Evolutionary conservation across 345 rosid species (phyloP), one percentile per base, ranked within the genome.

Genomic region (Euphorbia lathyris): DNA sequence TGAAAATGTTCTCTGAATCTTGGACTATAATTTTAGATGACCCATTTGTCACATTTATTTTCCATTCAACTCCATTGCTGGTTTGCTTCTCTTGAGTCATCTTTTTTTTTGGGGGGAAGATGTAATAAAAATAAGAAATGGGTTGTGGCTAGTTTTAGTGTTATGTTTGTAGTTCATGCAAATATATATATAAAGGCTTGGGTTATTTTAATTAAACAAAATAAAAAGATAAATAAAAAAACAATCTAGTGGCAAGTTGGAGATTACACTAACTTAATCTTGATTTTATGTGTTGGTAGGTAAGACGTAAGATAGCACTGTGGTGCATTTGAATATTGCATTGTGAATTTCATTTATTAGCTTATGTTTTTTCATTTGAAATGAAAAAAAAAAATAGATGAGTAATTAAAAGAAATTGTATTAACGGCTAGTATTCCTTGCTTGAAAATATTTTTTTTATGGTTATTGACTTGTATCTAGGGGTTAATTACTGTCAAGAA

Each of bases 21-120:
- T 84, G 79, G 55, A 70, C 82, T 72, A 87, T 53, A 9, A 38
- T 61, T 81, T 82, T 73, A 0, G 82, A 66, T 8, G 85, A 74
- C 22, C 81, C 85, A 72, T 83, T 78, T 71, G 16, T 65, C 61
- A 85, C 73, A 62, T 68, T 77, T 74, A 85, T 78, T 51, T 77
- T 81, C 88, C 87, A 85, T 26, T 87, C 86, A 34, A 80, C 26
- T 26, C 67, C 84, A 56, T 27, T 53, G 29, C 53, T 8, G 16
- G 27, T 53, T 27, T 74, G 65, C 78, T 78, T 76, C 32, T 68
- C 67, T 3, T 36, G 30, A 74, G 72, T 76, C 87, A 74, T 67
- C 73, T 70, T 36, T 23, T 62, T 16, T 9, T 11, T 19, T n/a
- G 19, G 10, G 19, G 10, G 58, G 27, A 51, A 48, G 26, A 58